Base-by-base conservation (phyloP, 371 early-diverging fungal species). In the Mortierella polycephala region DNA sequence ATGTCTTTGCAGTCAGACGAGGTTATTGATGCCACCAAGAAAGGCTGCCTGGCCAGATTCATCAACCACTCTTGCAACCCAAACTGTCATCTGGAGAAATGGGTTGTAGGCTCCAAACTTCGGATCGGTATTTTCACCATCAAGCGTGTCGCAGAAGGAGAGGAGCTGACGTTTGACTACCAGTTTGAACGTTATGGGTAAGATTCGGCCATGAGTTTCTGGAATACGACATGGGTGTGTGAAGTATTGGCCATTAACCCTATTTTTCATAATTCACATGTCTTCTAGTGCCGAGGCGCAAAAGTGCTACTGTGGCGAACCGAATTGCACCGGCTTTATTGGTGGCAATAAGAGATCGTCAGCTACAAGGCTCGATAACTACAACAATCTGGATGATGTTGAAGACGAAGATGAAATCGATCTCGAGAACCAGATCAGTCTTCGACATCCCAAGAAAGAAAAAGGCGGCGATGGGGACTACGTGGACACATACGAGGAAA, bases 61-160 rank as follows among this genome's bases (percentile, higher is more conserved):
- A 93, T 98, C 67, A 98, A 98, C 75, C 98, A 98, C 77, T 92
- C 92, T 60, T 98, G 98, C 81, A 89, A 90, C 60, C 96, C 98
- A 16, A 98, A 98, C 76, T 93, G 95, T 77, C 89, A 88, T 46
- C 83, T 94, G 44, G 92, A 93, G 64, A 95, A 95, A 72, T 96
- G 96, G 96, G 92, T 94, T 49, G 91, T 95, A 54, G 93, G 91
- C 37, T 87, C 89, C 30, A 85, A 89, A 23, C 86, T 92, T 67
- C 87, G 95, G 53, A 91, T 95, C 71, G 95, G 96, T 52, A 90
- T 95, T 1, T 97, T 96, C 64, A 90, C 96, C 49, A 83, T 83
- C 59, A 82, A 90, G 47, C 71, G 83, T 5, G 89, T 98, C 20
- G 84, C 81, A 56, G 86, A 87, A 44, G 95, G 92, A 40, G 92